Base-by-base conservation (phyloP, 2,329 filamentous ascomycete species). In the Aspergillus fumigatiaffinis region DNA sequence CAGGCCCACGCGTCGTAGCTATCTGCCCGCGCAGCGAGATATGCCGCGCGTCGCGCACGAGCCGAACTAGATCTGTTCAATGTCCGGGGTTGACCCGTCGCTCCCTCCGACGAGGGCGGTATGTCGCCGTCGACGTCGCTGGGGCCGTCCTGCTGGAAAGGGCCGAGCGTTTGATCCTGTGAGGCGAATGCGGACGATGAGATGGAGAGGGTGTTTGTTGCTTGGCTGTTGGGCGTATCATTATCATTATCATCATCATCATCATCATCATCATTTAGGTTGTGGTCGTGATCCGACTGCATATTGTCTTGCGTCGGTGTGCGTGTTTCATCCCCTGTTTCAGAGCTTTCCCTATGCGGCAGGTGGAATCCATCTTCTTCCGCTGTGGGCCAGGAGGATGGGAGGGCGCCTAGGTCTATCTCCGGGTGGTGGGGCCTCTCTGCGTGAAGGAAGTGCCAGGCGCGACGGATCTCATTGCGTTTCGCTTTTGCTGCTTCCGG, bases 1-100 rank as follows among this genome's bases (percentile, higher is more conserved):
- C 71, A 66, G 50, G 68, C 66, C 76, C 78, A 80, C 4, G 68
- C 77, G 8, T 75, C 73, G 51, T 73, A 78, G 10, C 72, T 78
- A 9, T 73, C 73, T 60, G 72, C 74, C 9, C 67, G 71, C 20
- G 72, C 77, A 26, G 76, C 76, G 20, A 71, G 63, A 53, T 76
- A 82, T 25, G 73, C 77, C 53, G 65, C 71, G 25, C 61, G 63
- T 1, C 72, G 69, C 14, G 59, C 53, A 35, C 57, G 64, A 25
- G 63, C 55, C n/a, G 68, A 68, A 17, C 56, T 55, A 7, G 60
- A 59, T 58, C 51, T 47, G 6, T 49, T 28, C n/a, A 53, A 29
- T 44, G 38, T 20, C 12, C n/a, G 28, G 41, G 4, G n/a, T 20
- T 0, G 28, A 21, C 26, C 26, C 50, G 46, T 20, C 21, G n/a